Conservation (phyloP, 2,329 filamentous ascomycete genomes). For the Ophiostoma australiae region DNA sequence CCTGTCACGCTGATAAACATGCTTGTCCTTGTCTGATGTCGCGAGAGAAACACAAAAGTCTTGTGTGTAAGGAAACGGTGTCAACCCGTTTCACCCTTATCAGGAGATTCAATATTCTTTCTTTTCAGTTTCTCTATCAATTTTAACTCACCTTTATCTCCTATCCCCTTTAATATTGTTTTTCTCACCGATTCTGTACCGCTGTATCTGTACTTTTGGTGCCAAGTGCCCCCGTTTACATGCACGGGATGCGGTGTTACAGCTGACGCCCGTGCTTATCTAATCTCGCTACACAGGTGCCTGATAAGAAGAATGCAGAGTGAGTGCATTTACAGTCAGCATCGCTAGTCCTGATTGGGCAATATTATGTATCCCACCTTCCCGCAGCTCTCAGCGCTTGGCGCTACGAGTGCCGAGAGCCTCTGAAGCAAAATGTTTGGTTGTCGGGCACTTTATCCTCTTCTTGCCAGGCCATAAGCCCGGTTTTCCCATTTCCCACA, state of each 20-base stretch:
- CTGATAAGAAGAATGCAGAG: not conserved
- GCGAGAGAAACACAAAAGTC: conserved; percentile 1
- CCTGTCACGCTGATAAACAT: conserved; percentile 1
- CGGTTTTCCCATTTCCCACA: not conserved
- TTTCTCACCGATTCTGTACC: not conserved
- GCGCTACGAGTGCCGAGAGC: conserved; percentile 4
- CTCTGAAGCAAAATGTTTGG: not conserved
- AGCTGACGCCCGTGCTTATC: conserved; percentile 8
- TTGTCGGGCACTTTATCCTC: not conserved
- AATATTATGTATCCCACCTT: not conserved
- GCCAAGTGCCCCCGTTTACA: not conserved
- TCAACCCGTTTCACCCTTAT: not conserved
- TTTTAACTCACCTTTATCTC: not conserved
- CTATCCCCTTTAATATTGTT: not conserved
- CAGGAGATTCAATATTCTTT: not conserved
- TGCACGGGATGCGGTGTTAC: conserved; percentile 5
- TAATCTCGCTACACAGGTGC: not conserved
- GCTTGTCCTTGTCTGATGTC: not conserved
- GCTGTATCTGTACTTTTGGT: not conserved
- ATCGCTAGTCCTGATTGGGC: not conserved
- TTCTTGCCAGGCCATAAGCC: not conserved
- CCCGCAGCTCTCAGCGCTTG: not conserved
- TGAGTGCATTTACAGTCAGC: not conserved
- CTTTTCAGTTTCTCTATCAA: not conserved
- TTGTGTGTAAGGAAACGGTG: conserved; percentile 1